Conservation (phyloP, 768 basidiomycete genomes). For the Leucocoprinus sp. region DNA sequence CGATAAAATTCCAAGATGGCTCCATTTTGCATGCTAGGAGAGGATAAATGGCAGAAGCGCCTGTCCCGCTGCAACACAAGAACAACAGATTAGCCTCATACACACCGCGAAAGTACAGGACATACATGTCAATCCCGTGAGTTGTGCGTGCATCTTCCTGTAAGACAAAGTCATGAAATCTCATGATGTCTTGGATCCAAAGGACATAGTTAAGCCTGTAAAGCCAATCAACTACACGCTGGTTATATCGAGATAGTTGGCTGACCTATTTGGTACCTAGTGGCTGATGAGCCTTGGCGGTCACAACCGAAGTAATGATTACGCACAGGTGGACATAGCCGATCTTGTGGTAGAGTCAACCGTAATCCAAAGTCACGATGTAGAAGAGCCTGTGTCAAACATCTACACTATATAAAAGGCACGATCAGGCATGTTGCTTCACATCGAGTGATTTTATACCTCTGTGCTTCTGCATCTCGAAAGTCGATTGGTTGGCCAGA, state of each 20-base stretch:
- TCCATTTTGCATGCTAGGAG: slow-evolving; percentile 56
- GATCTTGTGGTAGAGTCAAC: slow-evolving; percentile 54
- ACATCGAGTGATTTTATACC: slow-evolving; percentile 30
- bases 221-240: not conserved
- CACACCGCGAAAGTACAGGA: not conserved
- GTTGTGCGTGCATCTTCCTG: slow-evolving; percentile 18
- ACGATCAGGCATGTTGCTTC: slow-evolving; percentile 5
- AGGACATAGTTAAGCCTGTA: slow-evolving; percentile 79
- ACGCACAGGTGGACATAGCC: slow-evolving; percentile 83
- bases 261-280: slow-evolving; percentile 70
- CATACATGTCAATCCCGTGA: slow-evolving; percentile 69
- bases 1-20: slow-evolving; percentile 50
- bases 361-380: slow-evolving; percentile 63
- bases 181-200: slow-evolving; percentile 70
- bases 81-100: not conserved
- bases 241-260: not conserved
- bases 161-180: slow-evolving; percentile 18
- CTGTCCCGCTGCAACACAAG: slow-evolving; percentile 63
- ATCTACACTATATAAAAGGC: slow-evolving; percentile 32
- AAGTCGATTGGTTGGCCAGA: slow-evolving; percentile 51
- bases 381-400: slow-evolving; percentile 73
- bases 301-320: not conserved
- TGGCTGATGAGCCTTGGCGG: not conserved
- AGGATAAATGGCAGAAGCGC: slow-evolving; percentile 86
- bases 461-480: slow-evolving; percentile 58